Conservation (phyloP, 805 yeast genomes). For the Yamadazyma kitorensis region DNA sequence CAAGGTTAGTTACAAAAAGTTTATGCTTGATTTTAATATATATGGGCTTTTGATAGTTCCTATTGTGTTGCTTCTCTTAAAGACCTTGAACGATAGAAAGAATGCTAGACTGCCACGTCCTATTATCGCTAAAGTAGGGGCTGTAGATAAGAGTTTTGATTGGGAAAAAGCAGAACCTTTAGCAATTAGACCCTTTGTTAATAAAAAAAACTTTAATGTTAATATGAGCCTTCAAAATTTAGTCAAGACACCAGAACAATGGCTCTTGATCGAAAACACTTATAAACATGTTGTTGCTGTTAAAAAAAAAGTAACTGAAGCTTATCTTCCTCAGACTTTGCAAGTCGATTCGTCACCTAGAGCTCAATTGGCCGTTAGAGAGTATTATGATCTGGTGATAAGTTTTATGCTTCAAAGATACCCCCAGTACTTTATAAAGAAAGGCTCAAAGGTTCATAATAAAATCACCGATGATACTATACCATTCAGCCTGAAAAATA, state of each 20-base stretch:
- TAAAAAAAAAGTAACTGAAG: slow-evolving; percentile 17
- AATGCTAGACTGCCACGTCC: slow-evolving; percentile 1
- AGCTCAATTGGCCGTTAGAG: slow-evolving; percentile 39
- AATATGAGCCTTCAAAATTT: slow-evolving; percentile 33
- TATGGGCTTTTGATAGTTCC: neutral
- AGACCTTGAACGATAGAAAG: neutral
- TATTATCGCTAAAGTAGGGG: slow-evolving; percentile 1
- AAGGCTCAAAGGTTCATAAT: slow-evolving; percentile 30
- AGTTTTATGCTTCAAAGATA: slow-evolving; percentile 44
- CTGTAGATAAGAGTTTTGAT: slow-evolving; percentile 36
- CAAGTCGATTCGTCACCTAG: slow-evolving; percentile 17
- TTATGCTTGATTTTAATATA: slow-evolving; percentile 2
- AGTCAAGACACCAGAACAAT: slow-evolving; percentile 43
- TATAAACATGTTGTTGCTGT: slow-evolving; percentile 28
- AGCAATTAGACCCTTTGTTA: slow-evolving; percentile 36
- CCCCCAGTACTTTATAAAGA: slow-evolving; percentile 48
- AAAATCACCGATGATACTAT: slow-evolving; percentile 38
- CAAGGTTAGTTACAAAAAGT: neutral
- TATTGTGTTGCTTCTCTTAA: neutral
- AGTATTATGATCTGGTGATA: slow-evolving; percentile 45
- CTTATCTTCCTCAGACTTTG: slow-evolving; percentile 29
- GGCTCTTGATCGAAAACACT: slow-evolving; percentile 61
- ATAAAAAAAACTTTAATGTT: slow-evolving; percentile 33
- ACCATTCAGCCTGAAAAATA: slow-evolving; percentile 22
- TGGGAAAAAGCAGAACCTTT: slow-evolving; percentile 46